phyloP scores from a whole-genome alignment of 176 grass and related monocot species.

The Stipa capillata region DNA sequence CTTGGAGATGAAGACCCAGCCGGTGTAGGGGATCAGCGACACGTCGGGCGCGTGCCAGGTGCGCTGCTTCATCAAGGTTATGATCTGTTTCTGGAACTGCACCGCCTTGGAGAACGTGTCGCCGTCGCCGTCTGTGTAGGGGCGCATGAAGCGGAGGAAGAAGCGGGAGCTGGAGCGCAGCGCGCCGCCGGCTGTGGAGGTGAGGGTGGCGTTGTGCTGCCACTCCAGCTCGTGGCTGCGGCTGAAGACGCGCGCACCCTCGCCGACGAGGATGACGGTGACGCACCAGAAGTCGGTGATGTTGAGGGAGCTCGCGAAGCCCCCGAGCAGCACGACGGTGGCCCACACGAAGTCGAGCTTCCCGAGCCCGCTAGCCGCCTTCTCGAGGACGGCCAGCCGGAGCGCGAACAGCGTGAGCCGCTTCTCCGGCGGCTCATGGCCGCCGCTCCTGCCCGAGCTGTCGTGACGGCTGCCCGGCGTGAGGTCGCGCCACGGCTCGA shows the following conservation, averaged over 20 bases:
- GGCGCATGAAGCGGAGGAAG: constrained; percentile 9
- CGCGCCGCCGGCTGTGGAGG: constrained; percentile 15
- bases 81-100: constrained; percentile 27
- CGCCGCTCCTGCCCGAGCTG: background rate
- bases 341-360: constrained; percentile 58
- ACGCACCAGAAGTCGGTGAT: constrained; percentile 59
- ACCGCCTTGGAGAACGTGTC: background rate
- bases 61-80: constrained; percentile 21
- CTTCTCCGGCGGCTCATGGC: constrained; percentile 38
- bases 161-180: constrained; percentile 35
- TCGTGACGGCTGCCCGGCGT: constrained; percentile 5
- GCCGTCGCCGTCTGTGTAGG: background rate
- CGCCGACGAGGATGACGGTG: constrained; percentile 49
- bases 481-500: background rate
- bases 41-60: constrained; percentile 43
- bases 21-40: constrained; percentile 38
- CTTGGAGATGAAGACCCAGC: constrained; percentile 52
- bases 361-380: constrained; percentile 40
- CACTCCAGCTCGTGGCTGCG: constrained; percentile 78
- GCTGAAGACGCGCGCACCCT: constrained; percentile 6
- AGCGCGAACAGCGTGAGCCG: constrained; percentile 52
- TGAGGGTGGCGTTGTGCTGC: constrained; percentile 41
- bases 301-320: constrained; percentile 23
- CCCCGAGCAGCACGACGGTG: constrained; percentile 55
- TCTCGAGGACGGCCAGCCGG: constrained; percentile 53